Evolutionary conservation across 805 yeast species (phyloP), one percentile per base, ranked within the genome.

Genomic region (Candida xiaguanensis): DNA sequence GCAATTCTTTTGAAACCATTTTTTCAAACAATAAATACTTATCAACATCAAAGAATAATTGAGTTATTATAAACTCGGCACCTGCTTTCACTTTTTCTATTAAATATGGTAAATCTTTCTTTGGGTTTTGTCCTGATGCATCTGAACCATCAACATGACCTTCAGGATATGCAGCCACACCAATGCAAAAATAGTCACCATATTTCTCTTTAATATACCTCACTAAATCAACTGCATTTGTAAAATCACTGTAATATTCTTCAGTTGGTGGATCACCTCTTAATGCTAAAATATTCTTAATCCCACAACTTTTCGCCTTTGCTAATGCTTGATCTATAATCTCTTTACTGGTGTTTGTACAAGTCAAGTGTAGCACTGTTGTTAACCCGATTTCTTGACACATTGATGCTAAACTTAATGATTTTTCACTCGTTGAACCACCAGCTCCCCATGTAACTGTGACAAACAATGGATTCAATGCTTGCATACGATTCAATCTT

Each of bases 401-500:
- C 2, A 85, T 74, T 17, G 77, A 68, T 1, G 96, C 96, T 42
- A 93, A 69, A 31, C 86, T 91, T 42, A 93, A 61, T 0, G 96
- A 86, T 65, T 88, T 89, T 35, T 78, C 83, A 34, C 91, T 79
- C 8, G 97, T 88, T 4, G 95, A 80, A 2, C 99, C 99, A 29
- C 98, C 98, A 4, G 99, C 98, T 24, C 98, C 99, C 97, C 98
- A 93, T 0, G 99, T 93, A 11, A 93, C 84, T 3, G 96, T 87
- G 39, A 91, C 82, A 58, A 93, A 95, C 12, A 83, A 66, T 3
- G 98, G 98, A 41, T 89, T 90, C 45, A 93, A 65, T 3, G 84
- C 83, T 46, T 86, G 79, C 90, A 93, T 83, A 53, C 99, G 80
- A 53, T 78, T 79, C 63, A 93, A 77, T 61, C 99, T 83, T 20